Evolutionary conservation across 768 basidiomycete genomes (phyloP), one percentile per base, ranked within the genome.

Genomic region (Pholiota molesta): DNA sequence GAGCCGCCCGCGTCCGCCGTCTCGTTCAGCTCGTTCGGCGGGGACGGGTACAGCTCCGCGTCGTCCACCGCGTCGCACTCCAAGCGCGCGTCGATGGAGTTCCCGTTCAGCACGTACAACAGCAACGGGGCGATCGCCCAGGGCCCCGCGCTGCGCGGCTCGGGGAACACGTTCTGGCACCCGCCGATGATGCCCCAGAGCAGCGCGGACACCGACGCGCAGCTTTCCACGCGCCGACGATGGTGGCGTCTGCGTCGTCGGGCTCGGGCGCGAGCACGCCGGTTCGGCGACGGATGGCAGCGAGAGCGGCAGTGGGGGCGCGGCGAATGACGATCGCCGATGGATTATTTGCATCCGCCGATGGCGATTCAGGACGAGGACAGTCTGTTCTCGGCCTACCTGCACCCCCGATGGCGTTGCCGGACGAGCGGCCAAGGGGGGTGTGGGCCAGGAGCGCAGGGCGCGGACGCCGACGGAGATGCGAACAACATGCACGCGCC

Each of bases 121-220:
- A 75, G 78, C 7, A 79, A 69, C 33, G 68, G 71, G 23, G 66
- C 67, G 29, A 73, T 73, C 58, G 71, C 69, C 66, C 67, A 66
- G 40, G 81, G 83, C 42, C 81, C 80, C n/a, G 79, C 83, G 4
- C 74, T 87, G 29, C 77, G 86, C 16, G 86, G 84, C 5, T 83
- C 82, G 5, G 83, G 81, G 0, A 87, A 83, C 64, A 83, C 88
- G 8, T 88, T 90, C 68, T 92, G 90, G 90, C 91, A 93, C 73
- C 90, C 91, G 2, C 88, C 90, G 10, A 88, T 89, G 82, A 80
- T 89, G 66, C 77, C 84, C 4, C 83, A 85, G 64, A 71, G 65
- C 59, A 83, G 82, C 28, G 59, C 69, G 17, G 69, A 72, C 54
- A 59, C 81, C 59, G 86, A 87, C 3, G 84, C 84, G 1, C 79